A percentile compares a stretch with the other conserved stretches of the same genome.
phyloP scores from a whole-genome alignment of 495 filamentous ascomycete genomes.

The Thermothielavioides terrestris region DNA sequence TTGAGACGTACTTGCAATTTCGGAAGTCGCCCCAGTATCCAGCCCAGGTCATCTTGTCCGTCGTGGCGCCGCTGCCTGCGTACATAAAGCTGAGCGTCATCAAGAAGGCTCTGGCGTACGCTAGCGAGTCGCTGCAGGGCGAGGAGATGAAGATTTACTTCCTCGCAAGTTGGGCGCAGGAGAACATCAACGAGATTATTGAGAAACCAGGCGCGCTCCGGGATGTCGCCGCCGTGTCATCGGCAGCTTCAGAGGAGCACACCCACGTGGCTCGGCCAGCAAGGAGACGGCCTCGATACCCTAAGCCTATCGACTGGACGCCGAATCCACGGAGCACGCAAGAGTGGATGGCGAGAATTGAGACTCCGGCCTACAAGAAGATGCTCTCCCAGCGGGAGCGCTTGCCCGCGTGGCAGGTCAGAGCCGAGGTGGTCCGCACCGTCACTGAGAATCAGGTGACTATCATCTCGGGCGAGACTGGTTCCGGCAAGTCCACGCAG shows the following conservation, averaged over 20 bases:
- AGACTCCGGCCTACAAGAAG: slow-evolving; percentile 51
- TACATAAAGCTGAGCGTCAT: slow-evolving; percentile 89
- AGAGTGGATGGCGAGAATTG: slow-evolving; percentile 38
- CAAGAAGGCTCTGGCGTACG: slow-evolving; percentile 62
- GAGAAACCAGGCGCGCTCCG: slow-evolving; percentile 72
- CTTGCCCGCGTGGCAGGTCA: slow-evolving; percentile 82
- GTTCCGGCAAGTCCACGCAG: slow-evolving; percentile 94
- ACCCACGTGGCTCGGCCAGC: slow-evolving; percentile 19
- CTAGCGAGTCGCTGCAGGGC: slow-evolving; percentile 58
- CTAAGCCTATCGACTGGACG: slow-evolving; percentile 41
- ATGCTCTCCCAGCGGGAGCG: slow-evolving; percentile 61
- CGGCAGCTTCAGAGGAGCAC: slow-evolving; percentile 45
- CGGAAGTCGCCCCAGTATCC: slow-evolving; percentile 59
- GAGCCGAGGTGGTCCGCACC: slow-evolving; percentile 62
- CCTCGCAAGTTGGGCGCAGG: slow-evolving; percentile 82
- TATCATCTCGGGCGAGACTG: slow-evolving; percentile 94
- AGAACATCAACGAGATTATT: slow-evolving; percentile 64
- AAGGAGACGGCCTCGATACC: slow-evolving; percentile 39
- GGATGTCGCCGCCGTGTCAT: slow-evolving; percentile 66
- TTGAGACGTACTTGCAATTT: slow-evolving; percentile 43
- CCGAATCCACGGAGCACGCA: slow-evolving; percentile 34
- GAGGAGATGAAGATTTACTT: slow-evolving; percentile 81
- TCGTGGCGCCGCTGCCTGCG: slow-evolving; percentile 65
- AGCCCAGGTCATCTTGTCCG: slow-evolving; percentile 60
- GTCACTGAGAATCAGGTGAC: slow-evolving; percentile 73